Percentiles rank a stretch among this genome's conserved stretches.
phyloP scores from a whole-genome alignment of 2,329 filamentous ascomycete genomes.

The Lasiodiplodia hormozganensis region DNA sequence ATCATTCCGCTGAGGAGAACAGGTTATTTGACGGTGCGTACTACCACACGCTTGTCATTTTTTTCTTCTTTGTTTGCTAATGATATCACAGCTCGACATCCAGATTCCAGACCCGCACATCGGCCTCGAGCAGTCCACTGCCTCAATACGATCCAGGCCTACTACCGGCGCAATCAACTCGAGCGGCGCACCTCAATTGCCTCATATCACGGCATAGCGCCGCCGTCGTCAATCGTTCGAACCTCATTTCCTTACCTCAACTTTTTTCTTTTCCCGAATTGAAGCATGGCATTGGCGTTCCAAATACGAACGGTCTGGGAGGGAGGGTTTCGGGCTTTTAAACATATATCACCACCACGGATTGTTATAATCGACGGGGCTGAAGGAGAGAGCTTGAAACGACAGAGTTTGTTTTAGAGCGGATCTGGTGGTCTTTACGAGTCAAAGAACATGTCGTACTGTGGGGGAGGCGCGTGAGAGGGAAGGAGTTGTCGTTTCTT shows the following conservation, averaged over 20 bases:
- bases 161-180: not conserved
- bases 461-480: not conserved
- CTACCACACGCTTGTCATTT: conserved; percentile 8
- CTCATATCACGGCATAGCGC: conserved; percentile 4
- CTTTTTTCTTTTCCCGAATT: not conserved
- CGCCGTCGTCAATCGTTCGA: not conserved
- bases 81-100: conserved; percentile 69
- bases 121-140: conserved; percentile 38
- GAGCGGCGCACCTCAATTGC: conserved; percentile 10
- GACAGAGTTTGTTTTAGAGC: not conserved
- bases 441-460: not conserved
- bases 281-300: conserved; percentile 22
- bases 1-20: conserved; percentile 81
- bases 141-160: conserved; percentile 19
- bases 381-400: not conserved
- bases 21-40: conserved; percentile 81
- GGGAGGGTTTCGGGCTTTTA: not conserved
- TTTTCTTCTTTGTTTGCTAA: conserved; percentile 21
- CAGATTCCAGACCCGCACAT: conserved; percentile 82
- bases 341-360: conserved; percentile 1
- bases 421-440: not conserved
- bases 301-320: conserved; percentile 17
- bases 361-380: conserved; percentile 6
- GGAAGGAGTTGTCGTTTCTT: conserved; percentile 15
- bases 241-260: not conserved